Base-by-base conservation (phyloP, 352 stramenopile genomes). In the Pseudoperonospora humuli region DNA sequence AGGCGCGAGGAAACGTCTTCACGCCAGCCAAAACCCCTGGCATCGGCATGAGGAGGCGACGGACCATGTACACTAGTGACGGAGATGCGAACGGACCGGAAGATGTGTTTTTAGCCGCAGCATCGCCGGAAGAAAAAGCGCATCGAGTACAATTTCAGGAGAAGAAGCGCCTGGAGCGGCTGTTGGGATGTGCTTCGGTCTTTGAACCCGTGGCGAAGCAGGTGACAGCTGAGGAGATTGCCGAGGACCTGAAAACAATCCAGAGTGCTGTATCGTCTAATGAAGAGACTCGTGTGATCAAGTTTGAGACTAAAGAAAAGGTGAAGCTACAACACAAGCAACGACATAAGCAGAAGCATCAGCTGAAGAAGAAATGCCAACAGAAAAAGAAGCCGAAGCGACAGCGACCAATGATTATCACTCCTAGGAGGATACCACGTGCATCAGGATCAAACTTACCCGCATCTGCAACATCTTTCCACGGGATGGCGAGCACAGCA, bases 151-250 rank as follows among this genome's bases (percentile, higher is more conserved):
- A 71, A 43, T 64, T 64, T 28, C 57, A 73, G 14, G 70, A 85
- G 56, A 79, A 81, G 54, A 76, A 76, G 45, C 50, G 64, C 5
- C 59, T 85, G 5, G 70, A 80, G 29, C 50, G 50, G 32, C 36
- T 85, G 13, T 56, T 85, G 42, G 66, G 65, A 0, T 57, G 69
- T 13, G 45, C 63, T n/a, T 70, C 59, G 1, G 63, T 85, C 10
- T 85, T 85, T 42, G 36, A 57, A 32, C 63, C 54, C 14, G 66
- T 73, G 6, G 54, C 64, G 23, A 63, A 72, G 34, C 59, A 55
- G n/a, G 35, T 73, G 18, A 45, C 45, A 29, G 14, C 40, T 1
- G 11, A 63, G 6, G 60, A 83, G 11, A 61, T 72, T 14, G 36
- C 45, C 13, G 42, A 45, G 14, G 73, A 85, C 36, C 20, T 85